A percentile compares a stretch with the other conserved stretches of the same genome.
phyloP scores from a whole-genome alignment of 164 flowering plant genomes.

The Macadamia tetraphylla region DNA sequence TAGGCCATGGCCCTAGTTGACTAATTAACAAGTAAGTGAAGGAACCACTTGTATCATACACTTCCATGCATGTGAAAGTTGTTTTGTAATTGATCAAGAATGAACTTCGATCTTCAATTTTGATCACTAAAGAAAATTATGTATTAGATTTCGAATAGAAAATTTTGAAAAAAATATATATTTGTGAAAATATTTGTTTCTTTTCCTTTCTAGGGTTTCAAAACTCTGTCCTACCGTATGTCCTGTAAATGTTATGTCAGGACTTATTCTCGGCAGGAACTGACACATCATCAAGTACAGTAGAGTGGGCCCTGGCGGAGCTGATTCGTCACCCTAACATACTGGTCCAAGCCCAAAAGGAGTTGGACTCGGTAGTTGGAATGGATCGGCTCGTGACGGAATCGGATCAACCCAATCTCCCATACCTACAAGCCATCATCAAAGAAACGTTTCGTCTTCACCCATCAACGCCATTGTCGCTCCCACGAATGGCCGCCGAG shows the following conservation, averaged over 20 bases:
- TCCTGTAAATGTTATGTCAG: conserved; percentile 24
- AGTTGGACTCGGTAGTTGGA: conserved; percentile 72
- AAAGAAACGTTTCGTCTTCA: conserved; percentile 88
- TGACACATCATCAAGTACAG: conserved; percentile 80
- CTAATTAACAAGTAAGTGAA: no score
- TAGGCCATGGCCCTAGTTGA: no score
- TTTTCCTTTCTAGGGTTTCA: no score
- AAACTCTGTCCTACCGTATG: no score
- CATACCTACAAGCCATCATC: conserved; percentile 61
- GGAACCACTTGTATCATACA: no score
- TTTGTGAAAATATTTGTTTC: no score
- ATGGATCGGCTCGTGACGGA: conserved; percentile 51
- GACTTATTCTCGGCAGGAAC: conserved; percentile 79
- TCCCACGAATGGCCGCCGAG: conserved; percentile 57
- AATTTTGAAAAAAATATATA: no score
- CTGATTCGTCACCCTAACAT: conserved; percentile 62
- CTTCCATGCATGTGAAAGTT: no score
- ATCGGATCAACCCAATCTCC: conserved; percentile 43
- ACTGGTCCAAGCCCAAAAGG: conserved; percentile 39
- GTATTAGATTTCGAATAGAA: no score
- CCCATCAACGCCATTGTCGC: conserved; percentile 84
- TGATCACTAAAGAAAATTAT: no score
- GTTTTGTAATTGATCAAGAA: no score
- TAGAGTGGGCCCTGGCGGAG: conserved; percentile 84
- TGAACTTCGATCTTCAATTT: no score